Evolutionary conservation across 768 basidiomycete genomes (phyloP), one percentile per base, ranked within the genome.

Genomic region (Auriscalpium orientale): DNA sequence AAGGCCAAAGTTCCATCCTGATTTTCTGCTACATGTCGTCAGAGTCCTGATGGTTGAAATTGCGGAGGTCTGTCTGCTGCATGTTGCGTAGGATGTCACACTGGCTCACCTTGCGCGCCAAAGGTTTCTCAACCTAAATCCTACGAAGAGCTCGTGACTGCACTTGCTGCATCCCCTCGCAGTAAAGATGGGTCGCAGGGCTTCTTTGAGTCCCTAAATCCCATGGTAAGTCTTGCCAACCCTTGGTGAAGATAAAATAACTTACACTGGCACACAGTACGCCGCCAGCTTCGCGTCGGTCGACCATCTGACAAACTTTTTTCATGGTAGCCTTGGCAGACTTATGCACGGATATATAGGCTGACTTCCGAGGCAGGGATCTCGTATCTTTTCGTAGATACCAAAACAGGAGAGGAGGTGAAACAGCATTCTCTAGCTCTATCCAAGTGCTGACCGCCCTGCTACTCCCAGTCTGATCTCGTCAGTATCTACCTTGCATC

Each of bases 41-140:
- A 82, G 87, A 16, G 70, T 86, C 53, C 72, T 92, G 35, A 70
- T 92, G 54, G 76, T 79, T 54, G 88, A 93, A 68, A 74, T 86
- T 4, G 76, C 83, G 13, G 90, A 93, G 78, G 90, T 80, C 11
- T 22, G 64, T 48, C 28, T 51, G 44, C 11, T 21, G 9, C 35
- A 15, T 16, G n/a, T 13, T 44, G 4, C 34, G 28, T 28, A 35
- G 16, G 34, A 22, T 44, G 15, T 28, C n/a, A n/a, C n/a, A n/a
- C n/a, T n/a, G 36, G 28, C 28, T 28, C 28, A 28, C 28, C 7
- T 48, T 34, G 10, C 55, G 53, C 48, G n/a, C 63, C 45, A 49
- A 35, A 91, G 89, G 79, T 89, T n/a, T 74, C 79, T 13, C 74
- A 79, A 57, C 86, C 86, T 9, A 81, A 77, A 63, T 68, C 82